Percentiles rank a stretch among this genome's conserved stretches.
phyloP scores from a whole-genome alignment of 768 basidiomycete genomes.

The Rhizopogon vesiculosus region DNA sequence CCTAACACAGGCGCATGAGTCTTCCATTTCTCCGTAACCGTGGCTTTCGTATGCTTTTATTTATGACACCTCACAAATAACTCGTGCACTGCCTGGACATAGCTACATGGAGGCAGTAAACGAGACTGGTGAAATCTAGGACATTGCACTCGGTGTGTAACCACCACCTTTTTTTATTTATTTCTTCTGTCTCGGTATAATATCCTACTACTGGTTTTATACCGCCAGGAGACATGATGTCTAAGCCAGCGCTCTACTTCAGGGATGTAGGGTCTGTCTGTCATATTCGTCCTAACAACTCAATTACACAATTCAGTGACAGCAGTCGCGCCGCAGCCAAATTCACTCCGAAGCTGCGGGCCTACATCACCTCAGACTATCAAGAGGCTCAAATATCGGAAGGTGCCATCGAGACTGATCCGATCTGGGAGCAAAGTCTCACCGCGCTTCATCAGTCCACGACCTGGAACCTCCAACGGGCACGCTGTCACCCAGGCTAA shows the following conservation, averaged over 20 bases:
- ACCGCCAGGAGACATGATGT: neutral
- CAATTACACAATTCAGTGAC: neutral
- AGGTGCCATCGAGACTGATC: neutral
- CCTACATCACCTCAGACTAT: slow-evolving; percentile 1
- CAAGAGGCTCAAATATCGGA: neutral
- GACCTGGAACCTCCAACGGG: neutral
- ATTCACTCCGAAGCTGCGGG: neutral
- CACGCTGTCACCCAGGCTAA: neutral
- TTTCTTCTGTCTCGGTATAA: neutral
- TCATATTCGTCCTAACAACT: neutral
- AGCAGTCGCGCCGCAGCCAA: neutral
- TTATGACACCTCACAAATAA: neutral
- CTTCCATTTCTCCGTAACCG: neutral
- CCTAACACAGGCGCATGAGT: neutral
- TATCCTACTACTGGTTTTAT: neutral
- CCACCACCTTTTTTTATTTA: neutral
- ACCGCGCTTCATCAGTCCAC: neutral
- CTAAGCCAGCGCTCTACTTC: neutral
- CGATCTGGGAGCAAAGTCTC: neutral
- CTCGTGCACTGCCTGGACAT: no score
- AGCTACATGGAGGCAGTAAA: neutral
- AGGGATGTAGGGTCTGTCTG: neutral
- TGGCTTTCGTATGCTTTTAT: neutral
- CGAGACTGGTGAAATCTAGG: neutral
- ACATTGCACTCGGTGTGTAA: neutral